phyloP scores from a whole-genome alignment of 129 eudicot genomes.

The Heracleum sosnowskyi region DNA sequence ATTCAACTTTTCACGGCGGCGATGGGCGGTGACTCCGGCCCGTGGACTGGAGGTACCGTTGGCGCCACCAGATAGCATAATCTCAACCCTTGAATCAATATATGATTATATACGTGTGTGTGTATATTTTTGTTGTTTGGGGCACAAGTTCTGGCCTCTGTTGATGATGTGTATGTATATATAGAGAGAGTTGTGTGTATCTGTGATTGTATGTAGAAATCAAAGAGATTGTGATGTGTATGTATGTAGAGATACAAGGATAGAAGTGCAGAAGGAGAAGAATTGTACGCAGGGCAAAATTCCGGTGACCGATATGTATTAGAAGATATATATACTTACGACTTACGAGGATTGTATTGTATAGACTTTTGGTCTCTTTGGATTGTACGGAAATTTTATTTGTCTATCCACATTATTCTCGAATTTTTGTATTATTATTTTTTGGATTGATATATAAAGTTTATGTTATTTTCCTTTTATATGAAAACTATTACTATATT shows the following conservation, averaged over 20 bases:
- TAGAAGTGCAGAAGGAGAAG: background rate
- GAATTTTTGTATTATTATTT: background rate
- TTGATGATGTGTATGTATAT: background rate
- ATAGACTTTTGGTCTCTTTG: background rate
- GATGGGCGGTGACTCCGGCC: constrained; percentile 50
- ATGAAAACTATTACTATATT: too few species aligned
- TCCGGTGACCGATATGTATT: background rate
- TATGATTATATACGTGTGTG: too few species aligned
- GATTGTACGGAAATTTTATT: background rate
- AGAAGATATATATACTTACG: background rate
- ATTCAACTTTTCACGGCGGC: constrained; percentile 50
- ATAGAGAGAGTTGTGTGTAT: background rate
- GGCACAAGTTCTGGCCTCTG: background rate
- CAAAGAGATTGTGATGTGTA: background rate
- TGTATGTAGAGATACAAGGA: background rate
- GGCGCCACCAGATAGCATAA: constrained; percentile 58
- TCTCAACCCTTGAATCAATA: background rate
- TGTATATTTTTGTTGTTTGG: background rate
- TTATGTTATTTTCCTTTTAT: too few species aligned
- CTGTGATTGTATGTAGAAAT: background rate
- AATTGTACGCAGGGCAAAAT: background rate
- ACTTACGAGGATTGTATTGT: too few species aligned
- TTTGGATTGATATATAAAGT: too few species aligned
- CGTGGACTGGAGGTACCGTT: constrained; percentile 42
- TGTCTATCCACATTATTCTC: background rate